Evolutionary conservation across 495 filamentous ascomycete species (phyloP).

Genomic region (Penicillium steckii): DNA sequence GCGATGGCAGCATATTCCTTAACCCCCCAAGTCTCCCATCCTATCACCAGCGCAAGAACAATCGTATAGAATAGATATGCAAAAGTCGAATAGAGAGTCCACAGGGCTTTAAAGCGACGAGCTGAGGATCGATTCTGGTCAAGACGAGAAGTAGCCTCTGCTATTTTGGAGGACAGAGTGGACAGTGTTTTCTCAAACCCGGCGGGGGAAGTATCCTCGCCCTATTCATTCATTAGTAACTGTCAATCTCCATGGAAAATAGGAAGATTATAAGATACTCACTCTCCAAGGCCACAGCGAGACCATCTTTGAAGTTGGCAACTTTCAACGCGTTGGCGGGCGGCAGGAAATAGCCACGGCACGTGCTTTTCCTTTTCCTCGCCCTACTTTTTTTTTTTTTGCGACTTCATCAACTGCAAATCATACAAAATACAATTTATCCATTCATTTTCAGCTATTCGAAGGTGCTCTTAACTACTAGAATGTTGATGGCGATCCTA

Average conservation of each 20-base stretch:
- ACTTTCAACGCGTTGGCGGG: not conserved
- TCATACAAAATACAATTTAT: too few species aligned
- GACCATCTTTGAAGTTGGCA: conserved; percentile 59
- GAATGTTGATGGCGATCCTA: too few species aligned
- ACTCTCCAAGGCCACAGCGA: conserved; percentile 82
- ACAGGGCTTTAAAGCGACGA: conserved; percentile 79
- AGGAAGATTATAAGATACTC: conserved; percentile 10
- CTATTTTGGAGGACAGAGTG: conserved; percentile 76
- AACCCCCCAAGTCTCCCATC: conserved; percentile 75
- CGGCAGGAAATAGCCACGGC: not conserved
- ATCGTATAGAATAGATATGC: conserved; percentile 84
- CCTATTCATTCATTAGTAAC: conserved; percentile 44
- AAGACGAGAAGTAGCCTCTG: conserved; percentile 65
- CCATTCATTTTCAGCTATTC: too few species aligned
- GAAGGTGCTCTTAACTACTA: too few species aligned
- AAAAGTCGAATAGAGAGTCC: conserved; percentile 86
- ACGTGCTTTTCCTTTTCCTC: too few species aligned
- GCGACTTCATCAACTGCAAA: too few species aligned
- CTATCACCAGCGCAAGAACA: conserved; percentile 77
- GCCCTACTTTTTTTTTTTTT: too few species aligned
- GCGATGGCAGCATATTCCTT: conserved; percentile 73
- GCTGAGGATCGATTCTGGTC: conserved; percentile 67
- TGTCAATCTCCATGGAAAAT: not conserved
- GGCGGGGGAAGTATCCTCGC: conserved; percentile 80
- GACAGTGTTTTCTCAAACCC: conserved; percentile 90